Evolutionary conservation across 768 basidiomycete species (phyloP).

Genomic region (Mycena sanguinolenta): DNA sequence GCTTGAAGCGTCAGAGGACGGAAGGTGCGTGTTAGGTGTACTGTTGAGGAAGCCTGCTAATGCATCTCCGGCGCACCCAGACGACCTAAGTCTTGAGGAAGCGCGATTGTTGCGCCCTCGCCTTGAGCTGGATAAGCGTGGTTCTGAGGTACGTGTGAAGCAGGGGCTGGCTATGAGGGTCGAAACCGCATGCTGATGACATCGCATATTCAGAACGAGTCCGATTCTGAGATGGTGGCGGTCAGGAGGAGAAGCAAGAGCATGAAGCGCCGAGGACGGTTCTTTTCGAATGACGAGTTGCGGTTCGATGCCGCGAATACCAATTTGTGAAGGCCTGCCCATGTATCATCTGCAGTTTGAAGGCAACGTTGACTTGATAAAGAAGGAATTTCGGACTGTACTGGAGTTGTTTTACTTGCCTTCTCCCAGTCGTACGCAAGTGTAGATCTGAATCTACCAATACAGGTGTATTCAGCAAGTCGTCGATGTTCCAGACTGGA

Average conservation of each 20-base stretch:
- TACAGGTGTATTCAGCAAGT: no score
- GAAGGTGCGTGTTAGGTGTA: conserved; percentile 10
- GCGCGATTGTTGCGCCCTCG: no score
- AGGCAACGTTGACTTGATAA: background rate
- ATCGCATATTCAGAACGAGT: background rate
- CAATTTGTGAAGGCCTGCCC: background rate
- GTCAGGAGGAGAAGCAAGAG: background rate
- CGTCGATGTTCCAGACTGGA: no score
- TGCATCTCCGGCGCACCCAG: background rate
- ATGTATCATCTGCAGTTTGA: background rate
- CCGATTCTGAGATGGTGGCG: background rate
- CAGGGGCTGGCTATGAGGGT: no score
- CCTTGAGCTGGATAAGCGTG: no score
- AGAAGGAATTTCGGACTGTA: no score
- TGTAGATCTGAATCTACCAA: no score
- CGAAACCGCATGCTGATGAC: background rate
- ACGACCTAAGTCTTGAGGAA: background rate
- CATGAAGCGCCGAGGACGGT: conserved; percentile 22
- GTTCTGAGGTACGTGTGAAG: no score
- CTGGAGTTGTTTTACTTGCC: no score
- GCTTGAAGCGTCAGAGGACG: conserved; percentile 22
- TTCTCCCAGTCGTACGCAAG: no score
- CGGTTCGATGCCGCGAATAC: background rate
- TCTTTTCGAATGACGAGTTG: conserved; percentile 23
- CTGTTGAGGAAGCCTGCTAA: background rate